Base-by-base conservation (phyloP, 257 asterid species). In the Ehretia macrophylla region DNA sequence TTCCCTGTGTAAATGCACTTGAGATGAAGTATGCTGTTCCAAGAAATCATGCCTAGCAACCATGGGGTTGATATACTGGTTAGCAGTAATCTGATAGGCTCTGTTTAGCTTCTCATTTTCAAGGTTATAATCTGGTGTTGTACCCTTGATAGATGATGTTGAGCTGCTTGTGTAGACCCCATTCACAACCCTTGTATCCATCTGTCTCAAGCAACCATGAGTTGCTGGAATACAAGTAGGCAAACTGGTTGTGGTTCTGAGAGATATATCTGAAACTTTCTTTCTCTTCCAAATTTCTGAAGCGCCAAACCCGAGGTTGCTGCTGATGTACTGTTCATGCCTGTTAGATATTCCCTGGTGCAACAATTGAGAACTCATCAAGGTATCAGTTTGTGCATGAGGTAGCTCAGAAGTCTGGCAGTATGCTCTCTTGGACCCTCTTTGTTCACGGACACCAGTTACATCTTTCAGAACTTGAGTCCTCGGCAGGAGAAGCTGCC, bases 401-500 rank as follows among this genome's bases (percentile, higher is more conserved):
- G 56, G 58, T 37, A 32, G 55, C 71, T 57, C 71, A 51, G 75
- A 58, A 63, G 49, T 62, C 39, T 59, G 64, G 66, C 57, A 59
- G 63, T 69, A 46, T 14, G 61, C 77, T 73, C 88, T 72, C 63
- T 79, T 74, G 60, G 62, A 56, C 63, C 83, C 87, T 64, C 71
- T 72, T 64, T 65, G 68, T 44, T 66, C 76, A 14, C 18, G 56
- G 62, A 51, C 27, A 64, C 58, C 63, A 45, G 61, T 60, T 0
- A 60, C 40, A 50, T 60, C 73, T 53, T 70, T 75, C 52, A 58
- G 44, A 59, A 55, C 40, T 60, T 69, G 81, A 70, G 77, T 65
- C 45, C 38, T 59, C 45, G 55, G 85, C 68, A 67, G 58, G 66
- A 38, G 37, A 52, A 58, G 52, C 64, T 75, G 83, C 64, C 54